Conservation (phyloP, 495 filamentous ascomycete genomes). For the Penicillium alfredii region DNA sequence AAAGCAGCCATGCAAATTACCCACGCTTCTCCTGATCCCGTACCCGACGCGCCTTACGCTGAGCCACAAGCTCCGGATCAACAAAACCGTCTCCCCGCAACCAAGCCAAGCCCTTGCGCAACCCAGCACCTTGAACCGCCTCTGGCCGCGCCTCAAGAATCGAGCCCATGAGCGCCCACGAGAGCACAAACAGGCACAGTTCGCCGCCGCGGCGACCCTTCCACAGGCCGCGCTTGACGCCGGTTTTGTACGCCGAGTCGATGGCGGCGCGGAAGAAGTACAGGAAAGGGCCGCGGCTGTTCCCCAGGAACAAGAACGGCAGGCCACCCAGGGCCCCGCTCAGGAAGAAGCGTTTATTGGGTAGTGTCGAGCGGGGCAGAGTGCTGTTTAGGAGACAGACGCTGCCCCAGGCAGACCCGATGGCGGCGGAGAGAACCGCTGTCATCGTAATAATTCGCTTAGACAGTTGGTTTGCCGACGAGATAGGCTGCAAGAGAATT, state of each 20-base stretch:
- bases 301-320: constrained; percentile 64
- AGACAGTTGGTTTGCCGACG: constrained; percentile 57
- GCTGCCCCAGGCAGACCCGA: constrained; percentile 78
- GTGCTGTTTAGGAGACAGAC: constrained; percentile 80
- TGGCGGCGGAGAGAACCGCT: constrained; percentile 66
- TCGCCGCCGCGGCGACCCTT: constrained; percentile 73
- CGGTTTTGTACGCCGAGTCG: constrained; percentile 84
- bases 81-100: constrained; percentile 64
- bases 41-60: constrained; percentile 28
- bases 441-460: constrained; percentile 59
- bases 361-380: constrained; percentile 67
- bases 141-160: constrained; percentile 68
- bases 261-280: constrained; percentile 67
- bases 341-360: constrained; percentile 79
- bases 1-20: neutral
- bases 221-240: constrained; percentile 80
- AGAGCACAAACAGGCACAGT: constrained; percentile 70
- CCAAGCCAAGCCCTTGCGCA: constrained; percentile 70
- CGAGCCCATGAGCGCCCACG: constrained; percentile 68
- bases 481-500: constrained; percentile 60
- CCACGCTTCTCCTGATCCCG: constrained; percentile 17
- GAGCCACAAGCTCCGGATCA: constrained; percentile 38
- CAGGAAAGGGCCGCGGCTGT: constrained; percentile 59
- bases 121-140: constrained; percentile 58
- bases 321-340: constrained; percentile 79